These are phyloP conservation scores for Piper betle DNA, from an alignment of 164 flowering plant genomes.

Conservation along the genomic window DNA sequence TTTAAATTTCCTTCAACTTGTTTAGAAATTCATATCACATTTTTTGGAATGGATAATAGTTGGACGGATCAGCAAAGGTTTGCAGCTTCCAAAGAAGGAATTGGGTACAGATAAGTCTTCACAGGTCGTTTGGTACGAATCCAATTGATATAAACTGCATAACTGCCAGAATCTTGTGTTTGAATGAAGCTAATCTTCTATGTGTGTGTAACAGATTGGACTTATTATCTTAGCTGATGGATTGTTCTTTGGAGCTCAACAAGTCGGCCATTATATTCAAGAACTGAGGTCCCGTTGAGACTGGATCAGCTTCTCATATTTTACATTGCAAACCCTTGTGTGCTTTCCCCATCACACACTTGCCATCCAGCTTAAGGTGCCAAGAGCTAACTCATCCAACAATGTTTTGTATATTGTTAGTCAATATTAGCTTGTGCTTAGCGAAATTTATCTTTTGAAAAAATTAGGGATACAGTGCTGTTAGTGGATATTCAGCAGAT, in stretches of 20 bases:
- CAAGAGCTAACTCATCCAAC: no score
- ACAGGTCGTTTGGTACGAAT: slow-evolving; percentile 76
- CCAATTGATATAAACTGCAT: neutral
- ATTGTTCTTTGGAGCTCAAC: slow-evolving; percentile 66
- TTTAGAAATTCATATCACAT: neutral
- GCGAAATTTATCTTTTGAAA: no score
- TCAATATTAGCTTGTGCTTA: no score
- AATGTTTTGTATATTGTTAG: no score
- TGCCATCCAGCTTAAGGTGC: no score
- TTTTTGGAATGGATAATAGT: slow-evolving; percentile 22
- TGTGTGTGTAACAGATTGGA: slow-evolving; percentile 40
- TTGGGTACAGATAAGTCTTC: slow-evolving; percentile 63
- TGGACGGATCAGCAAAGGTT: slow-evolving; percentile 97
- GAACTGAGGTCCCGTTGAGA: slow-evolving; percentile 20
- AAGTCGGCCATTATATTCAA: slow-evolving; percentile 31
- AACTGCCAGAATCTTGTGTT: neutral
- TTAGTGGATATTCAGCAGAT: no score
- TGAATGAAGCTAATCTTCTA: neutral
- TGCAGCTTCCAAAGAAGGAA: slow-evolving; percentile 82
- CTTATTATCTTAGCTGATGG: slow-evolving; percentile 68
- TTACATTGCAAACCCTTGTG: neutral
- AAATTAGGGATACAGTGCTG: no score
- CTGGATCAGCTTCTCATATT: neutral
- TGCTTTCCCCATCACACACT: no score
- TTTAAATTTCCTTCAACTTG: neutral